A percentile compares a stretch with the other conserved stretches of the same genome.
phyloP scores from a whole-genome alignment of 2,329 filamentous ascomycete genomes.

The Trichoderma sp. region DNA sequence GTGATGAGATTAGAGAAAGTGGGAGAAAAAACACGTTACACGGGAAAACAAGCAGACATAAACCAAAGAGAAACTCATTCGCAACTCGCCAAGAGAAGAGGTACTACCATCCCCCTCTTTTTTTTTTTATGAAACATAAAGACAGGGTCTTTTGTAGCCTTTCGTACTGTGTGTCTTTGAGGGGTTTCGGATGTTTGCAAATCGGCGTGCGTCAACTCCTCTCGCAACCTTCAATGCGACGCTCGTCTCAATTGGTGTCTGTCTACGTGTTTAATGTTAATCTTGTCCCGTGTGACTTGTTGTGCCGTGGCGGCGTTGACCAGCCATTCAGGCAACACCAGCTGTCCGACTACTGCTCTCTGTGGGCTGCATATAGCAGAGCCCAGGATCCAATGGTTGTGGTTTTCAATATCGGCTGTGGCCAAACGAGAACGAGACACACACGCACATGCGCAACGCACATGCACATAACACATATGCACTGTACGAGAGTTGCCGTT shows the following conservation, averaged over 20 bases:
- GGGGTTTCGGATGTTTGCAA: background rate
- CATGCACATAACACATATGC: background rate
- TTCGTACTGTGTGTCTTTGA: background rate
- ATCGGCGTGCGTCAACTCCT: background rate
- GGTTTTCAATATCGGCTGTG: conserved; percentile 1
- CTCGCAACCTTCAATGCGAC: background rate
- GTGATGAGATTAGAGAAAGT: background rate
- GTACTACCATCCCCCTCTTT: background rate
- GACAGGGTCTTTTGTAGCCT: background rate
- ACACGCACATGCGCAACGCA: background rate
- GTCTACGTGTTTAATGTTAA: background rate
- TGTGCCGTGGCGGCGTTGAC: background rate
- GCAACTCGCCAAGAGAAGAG: background rate
- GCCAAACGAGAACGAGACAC: background rate
- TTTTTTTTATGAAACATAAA: background rate
- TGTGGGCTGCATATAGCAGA: background rate
- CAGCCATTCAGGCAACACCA: conserved; percentile 17
- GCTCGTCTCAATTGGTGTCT: background rate
- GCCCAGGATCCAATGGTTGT: background rate
- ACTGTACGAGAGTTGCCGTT: background rate
- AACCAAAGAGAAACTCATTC: background rate
- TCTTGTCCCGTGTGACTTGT: background rate
- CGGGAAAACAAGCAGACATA: background rate
- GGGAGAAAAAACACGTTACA: background rate
- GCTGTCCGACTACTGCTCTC: background rate